Evolutionary conservation across 495 filamentous ascomycete genomes (phyloP).

Genomic region (Trichoderma gamsii): DNA sequence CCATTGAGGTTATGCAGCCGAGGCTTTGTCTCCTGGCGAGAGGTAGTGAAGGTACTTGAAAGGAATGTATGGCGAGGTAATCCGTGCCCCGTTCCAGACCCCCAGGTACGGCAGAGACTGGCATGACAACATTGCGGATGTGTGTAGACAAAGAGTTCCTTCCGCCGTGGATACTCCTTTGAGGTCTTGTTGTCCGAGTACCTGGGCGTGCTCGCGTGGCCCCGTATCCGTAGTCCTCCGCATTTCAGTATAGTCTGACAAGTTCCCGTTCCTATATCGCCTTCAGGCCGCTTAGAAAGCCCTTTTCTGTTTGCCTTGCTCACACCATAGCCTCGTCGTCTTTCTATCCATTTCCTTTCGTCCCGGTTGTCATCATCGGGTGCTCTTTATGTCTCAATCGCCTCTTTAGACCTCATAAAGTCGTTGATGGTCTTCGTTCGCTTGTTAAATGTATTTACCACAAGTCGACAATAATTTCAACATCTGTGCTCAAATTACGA

Average conservation of each 20-base stretch:
- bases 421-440: background rate
- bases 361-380: background rate
- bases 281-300: background rate
- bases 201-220: background rate
- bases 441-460: constrained; percentile 6
- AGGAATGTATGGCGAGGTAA: background rate
- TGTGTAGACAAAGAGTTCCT: background rate
- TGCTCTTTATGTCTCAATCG: background rate
- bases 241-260: background rate
- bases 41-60: background rate
- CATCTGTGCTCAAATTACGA: constrained; percentile 17
- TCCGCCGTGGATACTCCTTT: background rate
- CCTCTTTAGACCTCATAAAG: background rate
- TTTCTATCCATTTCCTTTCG: background rate
- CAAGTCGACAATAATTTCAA: constrained; percentile 12
- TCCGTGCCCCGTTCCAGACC: background rate
- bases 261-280: background rate
- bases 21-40: background rate
- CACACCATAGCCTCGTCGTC: too few species aligned
- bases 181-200: background rate
- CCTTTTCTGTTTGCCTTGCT: too few species aligned
- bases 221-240: background rate
- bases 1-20: background rate
- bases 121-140: background rate
- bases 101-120: background rate